phyloP scores from a whole-genome alignment of 768 basidiomycete genomes.

The Termitomyces sp. region DNA sequence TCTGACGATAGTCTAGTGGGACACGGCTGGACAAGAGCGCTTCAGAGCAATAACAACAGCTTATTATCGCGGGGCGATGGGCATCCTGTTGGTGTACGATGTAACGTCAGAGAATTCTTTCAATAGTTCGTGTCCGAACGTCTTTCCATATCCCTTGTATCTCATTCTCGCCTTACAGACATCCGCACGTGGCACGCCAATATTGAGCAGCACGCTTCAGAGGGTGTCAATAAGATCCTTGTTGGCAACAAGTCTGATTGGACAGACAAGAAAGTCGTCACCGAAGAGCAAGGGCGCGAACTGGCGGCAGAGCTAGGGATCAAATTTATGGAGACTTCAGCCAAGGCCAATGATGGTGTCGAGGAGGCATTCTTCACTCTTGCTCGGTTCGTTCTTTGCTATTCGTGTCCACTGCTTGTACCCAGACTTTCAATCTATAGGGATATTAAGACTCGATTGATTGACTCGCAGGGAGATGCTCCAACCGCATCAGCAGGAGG shows the following conservation, averaged over 20 bases:
- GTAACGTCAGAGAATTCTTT: slow-evolving; percentile 94
- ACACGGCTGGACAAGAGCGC: slow-evolving; percentile 98
- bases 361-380: slow-evolving; percentile 99
- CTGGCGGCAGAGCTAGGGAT: slow-evolving; percentile 94
- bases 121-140: slow-evolving; percentile 67
- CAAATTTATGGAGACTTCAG: slow-evolving; percentile 96
- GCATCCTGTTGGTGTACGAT: slow-evolving; percentile 97
- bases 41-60: slow-evolving; percentile 98
- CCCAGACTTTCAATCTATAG: slow-evolving; percentile 42
- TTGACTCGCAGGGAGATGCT: slow-evolving; percentile 85
- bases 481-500: slow-evolving; percentile 37
- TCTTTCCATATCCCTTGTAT: neutral
- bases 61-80: slow-evolving; percentile 99
- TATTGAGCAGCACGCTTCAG: slow-evolving; percentile 98
- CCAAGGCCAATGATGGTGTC: slow-evolving; percentile 95
- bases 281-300: slow-evolving; percentile 88
- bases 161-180: slow-evolving; percentile 48
- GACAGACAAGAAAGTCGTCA: slow-evolving; percentile 92
- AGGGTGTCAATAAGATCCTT: slow-evolving; percentile 98
- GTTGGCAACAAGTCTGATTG: slow-evolving; percentile 99
- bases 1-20: slow-evolving; percentile 65
- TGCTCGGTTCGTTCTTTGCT: slow-evolving; percentile 65
- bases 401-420: neutral
- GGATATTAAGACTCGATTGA: slow-evolving; percentile 96
- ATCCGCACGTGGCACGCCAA: slow-evolving; percentile 98